Base-by-base conservation (phyloP, 148 eudicot species). In the Polygonum aviculare region DNA sequence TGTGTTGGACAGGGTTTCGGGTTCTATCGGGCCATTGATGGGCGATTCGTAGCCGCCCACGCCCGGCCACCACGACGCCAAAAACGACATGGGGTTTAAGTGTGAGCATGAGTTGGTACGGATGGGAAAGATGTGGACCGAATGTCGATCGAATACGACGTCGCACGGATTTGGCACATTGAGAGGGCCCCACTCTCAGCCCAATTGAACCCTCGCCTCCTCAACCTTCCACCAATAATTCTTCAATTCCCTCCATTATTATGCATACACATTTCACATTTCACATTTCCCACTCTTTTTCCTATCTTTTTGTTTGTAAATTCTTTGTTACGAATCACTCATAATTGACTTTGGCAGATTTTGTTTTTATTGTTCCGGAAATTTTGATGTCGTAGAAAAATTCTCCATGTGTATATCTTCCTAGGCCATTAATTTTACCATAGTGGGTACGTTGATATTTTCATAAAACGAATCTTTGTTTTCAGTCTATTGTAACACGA, bases 21-120 rank as follows among this genome's bases (percentile, higher is more conserved):
- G 31, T 26, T 26, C 31, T 26, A 26, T 26, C 31, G 31, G 31
- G 44, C 7, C 44, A 40, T 40, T 40, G 7, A 40, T 40, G 5
- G 44, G 44, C 44, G 3, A 40, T 8, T 16, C 38, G 36, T 22
- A 60, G 67, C 36, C n/a, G 59, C 59, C 21, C 8, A 49, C 52
- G 7, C 44, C 6, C 55, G 14, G n/a, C 15, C 67, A 60, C 35
- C 38, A 60, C 11, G 14, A 22, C 26, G 36, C 36, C 0, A 36
- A 60, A 60, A 60, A 60, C 67, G 67, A 60, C 67, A 60, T 12
- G 54, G 54, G 4, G 16, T 4, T 3, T 57, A 60, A 60, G 67
- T 60, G 67, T 22, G 36, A 22, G 67, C 12, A 60, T 60, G 67
- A 60, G 67, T 60, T 60, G 67, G 67, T 60, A 60, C 67, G 67